phyloP scores from a whole-genome alignment of 805 yeast genomes.

The Saccharomycopsis malanga region DNA sequence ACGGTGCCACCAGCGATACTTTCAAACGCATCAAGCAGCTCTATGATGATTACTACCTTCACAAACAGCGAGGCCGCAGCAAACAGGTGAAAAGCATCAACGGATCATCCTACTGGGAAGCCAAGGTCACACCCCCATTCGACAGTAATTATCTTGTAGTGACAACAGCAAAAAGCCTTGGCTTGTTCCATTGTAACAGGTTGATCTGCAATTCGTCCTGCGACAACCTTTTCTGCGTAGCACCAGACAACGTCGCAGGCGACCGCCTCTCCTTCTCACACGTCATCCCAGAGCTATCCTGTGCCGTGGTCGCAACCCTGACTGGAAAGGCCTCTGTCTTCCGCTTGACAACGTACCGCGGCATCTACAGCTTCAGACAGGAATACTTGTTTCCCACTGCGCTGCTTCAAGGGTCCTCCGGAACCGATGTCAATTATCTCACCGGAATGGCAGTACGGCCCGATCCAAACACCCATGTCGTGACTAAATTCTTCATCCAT shows the following conservation, averaged over 20 bases:
- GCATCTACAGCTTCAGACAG: conserved; percentile 32
- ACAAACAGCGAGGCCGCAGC: conserved; percentile 23
- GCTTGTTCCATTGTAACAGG: conserved; percentile 38
- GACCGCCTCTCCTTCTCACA: conserved; percentile 21
- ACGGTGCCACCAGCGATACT: conserved; percentile 1
- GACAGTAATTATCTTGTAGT: conserved; percentile 32
- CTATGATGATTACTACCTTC: conserved; percentile 27
- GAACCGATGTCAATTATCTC: too few species aligned
- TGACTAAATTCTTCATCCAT: conserved; percentile 19
- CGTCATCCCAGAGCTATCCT: conserved; percentile 30
- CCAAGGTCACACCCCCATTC: conserved; percentile 23
- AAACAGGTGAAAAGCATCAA: conserved; percentile 26
- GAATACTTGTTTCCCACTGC: conserved; percentile 39
- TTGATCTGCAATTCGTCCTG: conserved; percentile 45
- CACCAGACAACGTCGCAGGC: conserved; percentile 6
- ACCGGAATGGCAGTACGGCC: conserved; percentile 6
- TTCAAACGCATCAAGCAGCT: conserved; percentile 26
- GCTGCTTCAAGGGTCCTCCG: too few species aligned
- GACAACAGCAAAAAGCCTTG: conserved; percentile 40
- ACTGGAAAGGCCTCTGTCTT: conserved; percentile 30
- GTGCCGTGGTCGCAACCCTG: conserved; percentile 30
- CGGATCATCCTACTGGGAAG: conserved; percentile 28
- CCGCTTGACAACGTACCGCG: conserved; percentile 30
- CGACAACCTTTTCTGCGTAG: conserved; percentile 34
- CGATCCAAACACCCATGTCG: too few species aligned